Conservation (phyloP, 2,329 filamentous ascomycete genomes). For the Sclerotinia glacialis region DNA sequence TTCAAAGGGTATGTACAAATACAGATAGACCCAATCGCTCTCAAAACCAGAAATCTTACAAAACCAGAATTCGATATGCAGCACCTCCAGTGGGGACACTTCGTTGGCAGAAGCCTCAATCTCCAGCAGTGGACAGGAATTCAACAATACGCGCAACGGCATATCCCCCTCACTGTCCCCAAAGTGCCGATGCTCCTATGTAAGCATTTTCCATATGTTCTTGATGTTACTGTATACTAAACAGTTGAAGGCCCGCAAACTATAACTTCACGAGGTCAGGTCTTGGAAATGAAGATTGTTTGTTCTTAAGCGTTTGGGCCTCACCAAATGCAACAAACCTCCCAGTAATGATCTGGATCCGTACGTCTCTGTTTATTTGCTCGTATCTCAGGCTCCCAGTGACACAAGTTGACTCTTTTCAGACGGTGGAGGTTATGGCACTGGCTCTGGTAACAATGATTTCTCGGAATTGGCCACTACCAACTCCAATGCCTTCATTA, state of each 20-base stretch:
- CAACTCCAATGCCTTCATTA: conserved; percentile 51
- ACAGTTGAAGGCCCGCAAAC: conserved; percentile 9
- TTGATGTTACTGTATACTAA: not conserved
- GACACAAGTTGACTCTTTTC: conserved; percentile 36
- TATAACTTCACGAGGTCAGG: conserved; percentile 24
- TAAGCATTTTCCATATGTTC: not conserved
- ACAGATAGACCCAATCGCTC: not conserved
- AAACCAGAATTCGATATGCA: conserved; percentile 43
- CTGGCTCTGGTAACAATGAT: conserved; percentile 39
- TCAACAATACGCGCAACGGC: conserved; percentile 34
- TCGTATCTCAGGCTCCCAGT: not conserved
- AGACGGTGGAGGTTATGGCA: conserved; percentile 41
- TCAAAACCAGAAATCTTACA: not conserved
- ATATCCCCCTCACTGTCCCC: conserved; percentile 40
- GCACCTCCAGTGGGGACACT: conserved; percentile 43
- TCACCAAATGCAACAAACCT: conserved; percentile 42
- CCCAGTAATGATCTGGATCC: conserved; percentile 44
- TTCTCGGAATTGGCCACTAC: conserved; percentile 45
- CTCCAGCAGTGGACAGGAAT: conserved; percentile 29
- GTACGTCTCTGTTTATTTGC: conserved; percentile 22
- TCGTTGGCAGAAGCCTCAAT: conserved; percentile 44
- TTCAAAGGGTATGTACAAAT: conserved; percentile 45
- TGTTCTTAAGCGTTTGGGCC: conserved; percentile 42
- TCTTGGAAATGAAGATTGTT: conserved; percentile 39
- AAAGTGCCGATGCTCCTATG: conserved; percentile 30